Evolutionary conservation across 2,329 filamentous ascomycete genomes (phyloP).

Genomic region (Thermomyces lanuginosus): DNA sequence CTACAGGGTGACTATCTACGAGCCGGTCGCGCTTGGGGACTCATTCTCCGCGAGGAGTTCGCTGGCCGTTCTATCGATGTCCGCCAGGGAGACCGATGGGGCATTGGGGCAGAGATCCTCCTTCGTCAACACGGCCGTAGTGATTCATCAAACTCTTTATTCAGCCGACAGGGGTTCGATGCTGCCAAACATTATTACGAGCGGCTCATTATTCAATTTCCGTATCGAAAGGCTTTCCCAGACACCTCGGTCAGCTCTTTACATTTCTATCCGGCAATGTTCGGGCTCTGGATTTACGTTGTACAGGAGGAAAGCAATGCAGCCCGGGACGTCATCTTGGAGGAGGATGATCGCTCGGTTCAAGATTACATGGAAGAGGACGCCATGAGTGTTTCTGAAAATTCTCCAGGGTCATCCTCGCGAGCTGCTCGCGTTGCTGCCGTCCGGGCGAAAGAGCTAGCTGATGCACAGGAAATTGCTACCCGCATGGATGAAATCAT

Average conservation of each 20-base stretch:
- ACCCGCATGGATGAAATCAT: slow-evolving; percentile 55
- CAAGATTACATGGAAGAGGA: too few relatives aligned
- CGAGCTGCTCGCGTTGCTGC: slow-evolving; percentile 14
- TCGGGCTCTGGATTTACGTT: slow-evolving; percentile 66
- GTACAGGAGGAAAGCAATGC: slow-evolving; percentile 43
- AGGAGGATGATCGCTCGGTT: slow-evolving; percentile 11
- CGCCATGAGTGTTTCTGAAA: too few relatives aligned
- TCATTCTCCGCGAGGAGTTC: slow-evolving; percentile 50
- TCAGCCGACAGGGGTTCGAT: slow-evolving; percentile 36
- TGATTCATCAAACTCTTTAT: slow-evolving; percentile 14
- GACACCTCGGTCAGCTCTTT: slow-evolving; percentile 46
- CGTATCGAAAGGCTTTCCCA: slow-evolving; percentile 47
- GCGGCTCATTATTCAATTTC: slow-evolving; percentile 58
- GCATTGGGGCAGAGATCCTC: slow-evolving; percentile 68
- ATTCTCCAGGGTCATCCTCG: too few relatives aligned
- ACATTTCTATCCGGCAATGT: slow-evolving; percentile 68
- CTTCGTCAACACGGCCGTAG: slow-evolving; percentile 37
- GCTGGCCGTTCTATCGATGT: slow-evolving; percentile 47
- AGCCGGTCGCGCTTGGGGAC: slow-evolving; percentile 57
- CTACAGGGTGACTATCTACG: slow-evolving; percentile 52
- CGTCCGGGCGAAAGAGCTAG: slow-evolving; percentile 37
- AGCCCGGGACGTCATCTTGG: slow-evolving; percentile 26
- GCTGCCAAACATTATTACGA: slow-evolving; percentile 57
- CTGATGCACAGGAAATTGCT: slow-evolving; percentile 46
- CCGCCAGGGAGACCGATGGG: slow-evolving; percentile 56